Conservation (phyloP, 2,329 filamentous ascomycete species). For the Diaporthe capsici region DNA sequence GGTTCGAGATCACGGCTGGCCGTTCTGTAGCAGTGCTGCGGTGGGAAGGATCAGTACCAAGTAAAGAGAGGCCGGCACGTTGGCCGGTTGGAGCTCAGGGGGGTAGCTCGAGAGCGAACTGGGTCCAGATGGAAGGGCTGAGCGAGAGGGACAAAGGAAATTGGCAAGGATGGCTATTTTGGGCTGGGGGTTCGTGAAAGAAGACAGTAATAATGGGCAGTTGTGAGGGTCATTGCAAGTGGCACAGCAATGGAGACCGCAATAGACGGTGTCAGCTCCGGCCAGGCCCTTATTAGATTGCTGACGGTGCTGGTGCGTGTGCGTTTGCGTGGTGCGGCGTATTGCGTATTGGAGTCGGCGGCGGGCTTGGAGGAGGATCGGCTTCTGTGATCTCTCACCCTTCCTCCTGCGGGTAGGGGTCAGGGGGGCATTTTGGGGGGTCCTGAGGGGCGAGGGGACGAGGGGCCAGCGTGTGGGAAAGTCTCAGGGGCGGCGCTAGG, state of each 20-base stretch:
- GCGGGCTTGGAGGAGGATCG: constrained; percentile 19
- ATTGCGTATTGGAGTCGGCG: constrained; percentile 27
- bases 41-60: constrained; percentile 36
- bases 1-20: constrained; percentile 67
- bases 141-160: constrained; percentile 18
- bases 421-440: constrained; percentile 1
- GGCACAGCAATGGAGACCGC: constrained; percentile 27
- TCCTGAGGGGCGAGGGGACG: neutral
- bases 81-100: constrained; percentile 22
- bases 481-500: constrained; percentile 39
- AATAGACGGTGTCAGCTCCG: constrained; percentile 26
- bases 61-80: constrained; percentile 26
- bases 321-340: constrained; percentile 18
- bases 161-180: constrained; percentile 31
- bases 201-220: constrained; percentile 21
- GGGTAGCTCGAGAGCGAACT: constrained; percentile 22
- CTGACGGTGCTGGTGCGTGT: constrained; percentile 11
- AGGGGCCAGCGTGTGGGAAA: constrained; percentile 18
- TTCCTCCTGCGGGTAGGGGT: constrained; percentile 14
- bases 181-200: constrained; percentile 24
- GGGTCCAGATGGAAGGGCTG: constrained; percentile 19
- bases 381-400: constrained; percentile 24
- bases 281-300: constrained; percentile 22
- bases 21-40: constrained; percentile 47
- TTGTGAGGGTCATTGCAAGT: constrained; percentile 34